Evolutionary conservation across 2,329 filamentous ascomycete species (phyloP).

Genomic region (Talaromyces sp.): DNA sequence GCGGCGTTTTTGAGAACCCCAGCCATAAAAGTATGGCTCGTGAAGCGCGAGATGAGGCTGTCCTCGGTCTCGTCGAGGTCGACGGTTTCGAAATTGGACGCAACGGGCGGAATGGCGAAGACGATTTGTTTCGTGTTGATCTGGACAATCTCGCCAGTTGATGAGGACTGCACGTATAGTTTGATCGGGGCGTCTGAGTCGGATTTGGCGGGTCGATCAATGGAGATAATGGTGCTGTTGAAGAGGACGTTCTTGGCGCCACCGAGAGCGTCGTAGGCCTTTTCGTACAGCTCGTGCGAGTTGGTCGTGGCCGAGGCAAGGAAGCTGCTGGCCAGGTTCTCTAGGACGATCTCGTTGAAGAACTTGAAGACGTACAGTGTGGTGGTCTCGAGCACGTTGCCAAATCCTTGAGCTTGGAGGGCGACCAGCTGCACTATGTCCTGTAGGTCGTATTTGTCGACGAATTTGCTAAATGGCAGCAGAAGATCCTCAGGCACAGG

Average conservation of each 20-base stretch:
- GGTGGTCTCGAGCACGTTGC: neutral
- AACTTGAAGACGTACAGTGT: neutral
- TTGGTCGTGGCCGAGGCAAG: neutral
- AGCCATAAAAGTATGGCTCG: neutral
- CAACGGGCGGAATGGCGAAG: neutral
- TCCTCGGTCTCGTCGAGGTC: neutral
- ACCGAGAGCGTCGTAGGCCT: neutral
- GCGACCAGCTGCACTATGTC: neutral
- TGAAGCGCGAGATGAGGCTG: neutral
- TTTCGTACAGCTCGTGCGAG: neutral
- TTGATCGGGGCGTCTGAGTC: neutral
- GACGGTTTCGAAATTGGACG: neutral
- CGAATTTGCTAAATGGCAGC: conserved; percentile 25
- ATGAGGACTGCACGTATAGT: neutral
- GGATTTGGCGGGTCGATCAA: neutral
- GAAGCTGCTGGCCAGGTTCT: neutral
- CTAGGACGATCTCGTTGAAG: neutral
- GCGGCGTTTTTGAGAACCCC: neutral
- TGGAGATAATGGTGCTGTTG: neutral
- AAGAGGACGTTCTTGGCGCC: neutral
- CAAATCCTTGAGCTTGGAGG: neutral
- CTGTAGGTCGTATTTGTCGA: conserved; percentile 17
- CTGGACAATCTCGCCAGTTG: neutral
- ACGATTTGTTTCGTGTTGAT: neutral
- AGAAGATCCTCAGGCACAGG: conserved; percentile 26